Conservation (phyloP, 805 yeast species). For the Candida koratica region DNA sequence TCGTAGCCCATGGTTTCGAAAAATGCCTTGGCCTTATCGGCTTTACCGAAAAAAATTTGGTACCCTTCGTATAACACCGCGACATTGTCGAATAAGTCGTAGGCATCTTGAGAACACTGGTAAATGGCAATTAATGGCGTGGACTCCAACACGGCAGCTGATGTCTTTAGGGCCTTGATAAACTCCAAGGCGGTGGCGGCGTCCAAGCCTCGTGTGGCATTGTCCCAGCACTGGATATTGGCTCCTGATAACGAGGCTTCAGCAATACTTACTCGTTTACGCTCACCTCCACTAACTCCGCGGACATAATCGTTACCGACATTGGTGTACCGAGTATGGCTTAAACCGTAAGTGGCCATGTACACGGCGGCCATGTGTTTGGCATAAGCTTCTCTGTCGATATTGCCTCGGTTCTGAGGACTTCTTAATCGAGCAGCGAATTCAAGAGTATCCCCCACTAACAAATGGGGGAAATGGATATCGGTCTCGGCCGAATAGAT, state of each 20-base stretch:
- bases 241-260: slow-evolving; percentile 69
- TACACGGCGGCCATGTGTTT: slow-evolving; percentile 38
- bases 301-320: slow-evolving; percentile 63
- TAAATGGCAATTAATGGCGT: slow-evolving; percentile 58
- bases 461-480: slow-evolving; percentile 51
- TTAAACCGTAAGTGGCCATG: slow-evolving; percentile 44
- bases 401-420: slow-evolving; percentile 32
- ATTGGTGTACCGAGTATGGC: slow-evolving; percentile 54
- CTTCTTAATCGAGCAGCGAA: slow-evolving; percentile 51
- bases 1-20: slow-evolving; percentile 60
- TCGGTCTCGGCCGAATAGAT: slow-evolving; percentile 50
- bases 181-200: slow-evolving; percentile 79
- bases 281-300: slow-evolving; percentile 82
- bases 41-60: slow-evolving; percentile 45
- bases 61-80: slow-evolving; percentile 43
- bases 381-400: slow-evolving; percentile 32
- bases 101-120: slow-evolving; percentile 46
- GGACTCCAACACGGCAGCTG: slow-evolving; percentile 57
- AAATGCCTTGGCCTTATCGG: slow-evolving; percentile 42
- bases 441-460: slow-evolving; percentile 52
- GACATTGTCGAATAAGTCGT: slow-evolving; percentile 46
- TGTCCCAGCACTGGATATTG: slow-evolving; percentile 53
- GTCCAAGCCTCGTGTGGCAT: slow-evolving; percentile 82
- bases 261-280: slow-evolving; percentile 79
- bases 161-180: slow-evolving; percentile 58